phyloP scores from a whole-genome alignment of 306 rosid species.

The Gleditsia sinensis region DNA sequence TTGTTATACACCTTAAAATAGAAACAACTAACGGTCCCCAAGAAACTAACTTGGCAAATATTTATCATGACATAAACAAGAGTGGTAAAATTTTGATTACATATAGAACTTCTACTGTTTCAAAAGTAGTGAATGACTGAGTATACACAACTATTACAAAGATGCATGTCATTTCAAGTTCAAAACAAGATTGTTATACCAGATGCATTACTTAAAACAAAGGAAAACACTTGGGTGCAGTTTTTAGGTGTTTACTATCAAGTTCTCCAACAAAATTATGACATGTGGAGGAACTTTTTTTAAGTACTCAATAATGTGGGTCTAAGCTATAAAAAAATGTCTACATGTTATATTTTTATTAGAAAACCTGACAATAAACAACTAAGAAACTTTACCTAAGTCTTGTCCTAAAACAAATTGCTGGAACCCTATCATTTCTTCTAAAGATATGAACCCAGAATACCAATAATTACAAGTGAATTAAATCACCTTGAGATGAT shows the following conservation, averaged over 20 bases:
- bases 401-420: no score
- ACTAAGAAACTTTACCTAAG: no score
- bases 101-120: not conserved
- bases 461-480: not conserved
- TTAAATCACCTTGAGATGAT: constrained; percentile 55
- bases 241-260: no score
- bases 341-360: no score
- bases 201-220: not conserved
- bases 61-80: not conserved
- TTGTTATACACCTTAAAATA: not conserved
- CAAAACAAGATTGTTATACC: not conserved
- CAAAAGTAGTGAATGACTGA: not conserved
- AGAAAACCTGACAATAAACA: no score
- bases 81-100: not conserved
- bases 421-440: not conserved
- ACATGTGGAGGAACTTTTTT: no score
- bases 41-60: not conserved
- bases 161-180: constrained; percentile 1
- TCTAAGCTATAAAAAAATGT: no score
- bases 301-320: no score
- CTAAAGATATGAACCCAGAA: not conserved
- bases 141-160: not conserved
- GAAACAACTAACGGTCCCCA: not conserved
- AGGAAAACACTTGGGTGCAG: no score
- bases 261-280: no score